A percentile compares a stretch with the other conserved stretches of the same genome.
These are phyloP conservation scores for Phyllosticta capitalensis DNA, from an alignment of 2,329 filamentous ascomycete species.

Conservation along the genomic window DNA sequence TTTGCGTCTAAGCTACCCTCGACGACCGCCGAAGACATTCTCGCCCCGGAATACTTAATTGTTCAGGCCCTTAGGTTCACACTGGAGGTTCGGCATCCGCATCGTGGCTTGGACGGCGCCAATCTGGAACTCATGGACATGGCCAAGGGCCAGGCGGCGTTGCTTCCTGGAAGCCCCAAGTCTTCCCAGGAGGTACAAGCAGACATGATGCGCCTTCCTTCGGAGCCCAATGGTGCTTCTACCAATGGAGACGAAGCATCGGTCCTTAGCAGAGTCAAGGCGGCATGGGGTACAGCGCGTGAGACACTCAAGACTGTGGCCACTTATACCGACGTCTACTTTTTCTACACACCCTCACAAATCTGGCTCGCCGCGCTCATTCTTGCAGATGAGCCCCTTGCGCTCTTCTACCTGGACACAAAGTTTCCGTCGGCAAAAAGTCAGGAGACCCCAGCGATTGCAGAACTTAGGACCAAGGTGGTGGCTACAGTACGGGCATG, in stretches of 20 bases:
- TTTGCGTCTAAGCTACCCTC: slow-evolving; percentile 61
- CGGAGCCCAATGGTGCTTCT: slow-evolving; percentile 13
- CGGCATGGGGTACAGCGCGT: slow-evolving; percentile 54
- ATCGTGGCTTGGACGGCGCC: slow-evolving; percentile 75
- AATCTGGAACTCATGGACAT: slow-evolving; percentile 71
- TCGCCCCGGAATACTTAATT: slow-evolving; percentile 85
- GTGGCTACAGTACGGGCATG: slow-evolving; percentile 30
- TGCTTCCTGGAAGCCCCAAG: slow-evolving; percentile 15
- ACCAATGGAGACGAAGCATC: slow-evolving; percentile 11
- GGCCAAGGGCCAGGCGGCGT: slow-evolving; percentile 48
- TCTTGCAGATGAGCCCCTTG: slow-evolving; percentile 60
- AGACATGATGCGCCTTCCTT: slow-evolving; percentile 22
- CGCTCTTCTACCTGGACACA: slow-evolving; percentile 35
- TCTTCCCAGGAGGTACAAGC: slow-evolving; percentile 19
- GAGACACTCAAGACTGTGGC: slow-evolving; percentile 51
- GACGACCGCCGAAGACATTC: slow-evolving; percentile 66
- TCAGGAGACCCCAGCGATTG: slow-evolving; percentile 13
- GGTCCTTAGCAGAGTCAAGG: slow-evolving; percentile 42
- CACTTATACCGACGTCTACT: slow-evolving; percentile 88
- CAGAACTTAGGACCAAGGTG: slow-evolving; percentile 23
- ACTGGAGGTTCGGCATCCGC: slow-evolving; percentile 87
- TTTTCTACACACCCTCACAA: slow-evolving; percentile 88
- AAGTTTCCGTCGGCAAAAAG: slow-evolving; percentile 27
- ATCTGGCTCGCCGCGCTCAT: slow-evolving; percentile 79
- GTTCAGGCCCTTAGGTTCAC: slow-evolving; percentile 89